Conservation (phyloP, 2,329 filamentous ascomycete genomes). For the Pseudogymnoascus sp. region DNA sequence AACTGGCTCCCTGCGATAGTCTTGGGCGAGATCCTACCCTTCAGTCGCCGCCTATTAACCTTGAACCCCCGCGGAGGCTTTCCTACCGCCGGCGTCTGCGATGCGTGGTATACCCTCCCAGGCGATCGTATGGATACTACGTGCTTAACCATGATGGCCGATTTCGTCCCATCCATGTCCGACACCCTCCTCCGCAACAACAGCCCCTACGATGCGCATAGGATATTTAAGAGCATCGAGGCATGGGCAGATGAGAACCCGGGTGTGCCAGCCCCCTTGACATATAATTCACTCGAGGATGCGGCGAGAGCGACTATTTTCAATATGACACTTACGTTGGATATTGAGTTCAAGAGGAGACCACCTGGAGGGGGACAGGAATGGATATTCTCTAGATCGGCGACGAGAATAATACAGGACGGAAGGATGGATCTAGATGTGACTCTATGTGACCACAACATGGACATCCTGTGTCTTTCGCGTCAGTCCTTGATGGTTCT, state of each 20-base stretch:
- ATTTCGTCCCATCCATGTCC: not conserved
- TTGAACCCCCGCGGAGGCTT: not conserved
- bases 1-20: not conserved
- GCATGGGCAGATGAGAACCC: not conserved
- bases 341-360: not conserved
- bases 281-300: not conserved
- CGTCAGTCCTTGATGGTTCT: not conserved
- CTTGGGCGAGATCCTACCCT: not conserved
- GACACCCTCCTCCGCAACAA: not conserved
- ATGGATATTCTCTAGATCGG: not conserved
- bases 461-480: not conserved
- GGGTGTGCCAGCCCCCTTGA: not conserved
- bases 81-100: not conserved
- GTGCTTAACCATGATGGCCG: not conserved
- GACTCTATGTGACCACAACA: not conserved
- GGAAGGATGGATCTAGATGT: not conserved
- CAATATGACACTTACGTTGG: not conserved
- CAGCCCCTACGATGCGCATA: not conserved
- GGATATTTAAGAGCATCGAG: not conserved
- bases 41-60: not conserved
- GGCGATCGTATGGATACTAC: not conserved
- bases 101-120: not conserved
- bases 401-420: not conserved
- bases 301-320: not conserved
- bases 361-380: not conserved